Conservation (phyloP, 148 eudicot genomes). For the Rhododendron griersonianum region DNA sequence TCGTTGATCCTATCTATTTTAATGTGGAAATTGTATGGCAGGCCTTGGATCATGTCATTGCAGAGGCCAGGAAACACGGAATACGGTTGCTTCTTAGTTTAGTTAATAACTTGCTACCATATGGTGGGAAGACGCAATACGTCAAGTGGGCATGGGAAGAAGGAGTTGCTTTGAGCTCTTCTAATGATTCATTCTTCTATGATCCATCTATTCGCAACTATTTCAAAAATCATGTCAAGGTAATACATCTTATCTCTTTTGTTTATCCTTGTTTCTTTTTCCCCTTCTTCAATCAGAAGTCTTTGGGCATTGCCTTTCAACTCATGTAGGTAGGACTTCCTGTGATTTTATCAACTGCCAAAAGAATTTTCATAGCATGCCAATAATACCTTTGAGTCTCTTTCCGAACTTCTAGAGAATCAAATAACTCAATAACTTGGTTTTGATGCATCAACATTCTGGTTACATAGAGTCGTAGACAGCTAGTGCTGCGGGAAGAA, state of each 20-base stretch:
- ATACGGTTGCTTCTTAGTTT: conserved; percentile 69
- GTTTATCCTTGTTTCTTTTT: not conserved
- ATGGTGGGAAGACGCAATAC: conserved; percentile 95
- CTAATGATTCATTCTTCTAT: conserved; percentile 93
- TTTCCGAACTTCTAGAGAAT: not conserved
- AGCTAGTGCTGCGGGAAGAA: not conserved
- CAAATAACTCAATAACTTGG: not conserved
- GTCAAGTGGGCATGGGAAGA: conserved; percentile 99
- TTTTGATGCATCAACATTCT: not conserved
- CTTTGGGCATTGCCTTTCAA: not conserved
- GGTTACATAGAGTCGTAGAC: not conserved
- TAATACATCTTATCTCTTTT: conserved; percentile 14
- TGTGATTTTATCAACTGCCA: not conserved
- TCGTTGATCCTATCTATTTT: not conserved
- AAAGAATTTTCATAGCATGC: not conserved
- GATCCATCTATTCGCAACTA: conserved; percentile 85
- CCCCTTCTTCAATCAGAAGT: not conserved
- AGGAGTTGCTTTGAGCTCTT: conserved; percentile 82
- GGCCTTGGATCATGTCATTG: conserved; percentile 93
- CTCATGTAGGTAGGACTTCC: not conserved
- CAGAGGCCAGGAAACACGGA: conserved; percentile 66
- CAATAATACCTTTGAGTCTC: not conserved
- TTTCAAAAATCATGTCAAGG: conserved; percentile 91
- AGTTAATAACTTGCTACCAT: conserved; percentile 84
- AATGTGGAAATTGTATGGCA: conserved; percentile 27